Conservation (phyloP, 495 filamentous ascomycete genomes). For the Xylaria scruposa region DNA sequence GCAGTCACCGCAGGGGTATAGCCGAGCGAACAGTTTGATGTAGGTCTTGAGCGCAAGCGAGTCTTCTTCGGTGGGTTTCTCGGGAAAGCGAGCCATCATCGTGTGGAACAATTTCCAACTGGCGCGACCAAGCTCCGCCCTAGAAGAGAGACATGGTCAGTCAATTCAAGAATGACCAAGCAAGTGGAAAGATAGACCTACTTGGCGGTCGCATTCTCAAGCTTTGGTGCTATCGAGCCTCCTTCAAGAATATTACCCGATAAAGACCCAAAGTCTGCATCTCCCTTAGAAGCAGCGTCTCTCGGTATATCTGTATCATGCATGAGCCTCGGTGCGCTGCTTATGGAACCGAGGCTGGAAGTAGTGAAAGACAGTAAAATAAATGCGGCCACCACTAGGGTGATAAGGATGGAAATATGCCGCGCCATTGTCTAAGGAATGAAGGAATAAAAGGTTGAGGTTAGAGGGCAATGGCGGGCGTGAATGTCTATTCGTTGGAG, state of each 20-base stretch:
- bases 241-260: conserved; percentile 66
- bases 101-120: conserved; percentile 96
- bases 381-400: conserved; percentile 39
- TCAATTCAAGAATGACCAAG: neutral
- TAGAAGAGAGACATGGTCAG: conserved; percentile 38
- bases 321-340: conserved; percentile 31
- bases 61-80: conserved; percentile 82
- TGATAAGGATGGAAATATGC: conserved; percentile 39
- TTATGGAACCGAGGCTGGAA: conserved; percentile 33
- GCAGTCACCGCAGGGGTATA: conserved; percentile 97
- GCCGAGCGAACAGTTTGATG: conserved; percentile 85
- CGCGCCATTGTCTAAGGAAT: conserved; percentile 33
- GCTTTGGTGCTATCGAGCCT: conserved; percentile 81
- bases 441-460: neutral
- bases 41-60: conserved; percentile 82
- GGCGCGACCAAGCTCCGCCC: conserved; percentile 86
- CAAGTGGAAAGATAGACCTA: conserved; percentile 41
- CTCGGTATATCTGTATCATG: conserved; percentile 20
- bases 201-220: conserved; percentile 93
- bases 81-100: conserved; percentile 91
- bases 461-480: neutral
- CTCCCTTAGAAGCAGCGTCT: conserved; percentile 19
- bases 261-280: conserved; percentile 36
- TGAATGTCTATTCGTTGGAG: neutral
- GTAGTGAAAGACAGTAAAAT: conserved; percentile 39